These are phyloP conservation scores for Vigna hirtella DNA, from an alignment of 306 rosid genomes.

Conservation along the genomic window DNA sequence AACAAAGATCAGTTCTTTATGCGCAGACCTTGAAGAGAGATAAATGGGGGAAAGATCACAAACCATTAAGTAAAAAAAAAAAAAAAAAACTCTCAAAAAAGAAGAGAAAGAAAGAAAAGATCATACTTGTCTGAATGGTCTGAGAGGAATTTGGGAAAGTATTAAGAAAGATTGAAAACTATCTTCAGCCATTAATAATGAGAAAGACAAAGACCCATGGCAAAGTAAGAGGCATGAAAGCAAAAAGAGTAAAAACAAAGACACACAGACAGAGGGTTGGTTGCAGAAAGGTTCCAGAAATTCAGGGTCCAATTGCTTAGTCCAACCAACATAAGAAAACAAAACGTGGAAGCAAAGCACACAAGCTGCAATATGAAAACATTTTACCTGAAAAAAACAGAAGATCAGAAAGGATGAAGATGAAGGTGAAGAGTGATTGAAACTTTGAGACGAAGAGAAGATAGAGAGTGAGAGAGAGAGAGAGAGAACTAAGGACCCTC, in stretches of 20 bases:
- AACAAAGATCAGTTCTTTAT: background rate
- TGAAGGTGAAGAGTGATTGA: constrained; percentile 16
- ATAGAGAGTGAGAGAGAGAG: constrained; percentile 30
- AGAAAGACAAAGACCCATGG: constrained; percentile 2
- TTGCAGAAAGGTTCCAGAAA: constrained; percentile 29
- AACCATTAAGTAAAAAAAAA: background rate
- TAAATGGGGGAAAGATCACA: constrained; percentile 14
- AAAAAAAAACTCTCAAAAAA: background rate
- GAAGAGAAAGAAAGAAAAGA: background rate
- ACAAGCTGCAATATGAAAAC: constrained; percentile 24
- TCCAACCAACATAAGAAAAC: constrained; percentile 24
- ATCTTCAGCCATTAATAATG: background rate
- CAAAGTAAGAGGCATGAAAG: constrained; percentile 38
- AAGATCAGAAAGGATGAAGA: constrained; percentile 52
- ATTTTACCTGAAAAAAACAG: constrained; percentile 59
- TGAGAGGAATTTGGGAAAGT: constrained; percentile 5
- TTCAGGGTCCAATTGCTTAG: constrained; percentile 29
- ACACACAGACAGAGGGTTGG: background rate
- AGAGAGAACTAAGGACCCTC: constrained; percentile 67
- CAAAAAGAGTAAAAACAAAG: constrained; percentile 26
- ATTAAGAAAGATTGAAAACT: background rate
- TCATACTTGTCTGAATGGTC: constrained; percentile 3
- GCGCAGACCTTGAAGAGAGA: constrained; percentile 23
- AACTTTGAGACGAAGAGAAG: constrained; percentile 34
- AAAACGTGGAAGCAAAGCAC: constrained; percentile 38